Evolutionary conservation across 164 flowering plant genomes (phyloP), one percentile per base, ranked within the genome.

Genomic region (Magnolia changhungtana): DNA sequence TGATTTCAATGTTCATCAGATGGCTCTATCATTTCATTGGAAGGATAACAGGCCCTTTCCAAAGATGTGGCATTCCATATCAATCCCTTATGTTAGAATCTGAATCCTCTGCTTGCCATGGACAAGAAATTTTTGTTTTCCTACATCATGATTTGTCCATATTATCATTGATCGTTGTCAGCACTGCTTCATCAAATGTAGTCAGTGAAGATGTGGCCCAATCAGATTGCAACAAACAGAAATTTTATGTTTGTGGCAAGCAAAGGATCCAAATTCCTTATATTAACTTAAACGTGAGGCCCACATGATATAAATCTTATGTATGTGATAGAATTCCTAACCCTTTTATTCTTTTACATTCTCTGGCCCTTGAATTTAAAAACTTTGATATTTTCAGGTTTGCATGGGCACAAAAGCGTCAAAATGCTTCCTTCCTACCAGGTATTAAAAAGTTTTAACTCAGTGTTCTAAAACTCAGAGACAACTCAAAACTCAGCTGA

Each of bases 361-460:
- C 72, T 49, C 27, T n/a, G 1, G 10, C 69, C 58, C 55, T 70
- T 76, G 18, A 31, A 11, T 13, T 59, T 20, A 37, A 67, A 50
- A 10, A 67, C 63, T 59, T 78, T 8, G 14, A 20, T 58, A 20
- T 76, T 21, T 81, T 75, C 86, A 90, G 93, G 18, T 83, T 92
- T 76, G 82, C 93, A 63, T 89, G 90, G 91, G 83, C 83, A 73
- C 87, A 89, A 82, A 85, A 74, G 79, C 89, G 92, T 64, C 86
- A 24, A 23, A 24, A 81, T 77, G 89, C 92, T 18, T 49, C 81
- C 27, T 88, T 92, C 76, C 89, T 92, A 55, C 92, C 93, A 70
- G 92, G 92, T 88, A 77, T 71, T 37, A 75, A 74, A 37, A 37
- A 37, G 45, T 37, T 24, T 55, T 14, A 18, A 23, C 63, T n/a